Percentiles rank a stretch among this genome's conserved stretches.
Conservation (phyloP, 2,329 filamentous ascomycete species). For the Penicillium brevicompactum region DNA sequence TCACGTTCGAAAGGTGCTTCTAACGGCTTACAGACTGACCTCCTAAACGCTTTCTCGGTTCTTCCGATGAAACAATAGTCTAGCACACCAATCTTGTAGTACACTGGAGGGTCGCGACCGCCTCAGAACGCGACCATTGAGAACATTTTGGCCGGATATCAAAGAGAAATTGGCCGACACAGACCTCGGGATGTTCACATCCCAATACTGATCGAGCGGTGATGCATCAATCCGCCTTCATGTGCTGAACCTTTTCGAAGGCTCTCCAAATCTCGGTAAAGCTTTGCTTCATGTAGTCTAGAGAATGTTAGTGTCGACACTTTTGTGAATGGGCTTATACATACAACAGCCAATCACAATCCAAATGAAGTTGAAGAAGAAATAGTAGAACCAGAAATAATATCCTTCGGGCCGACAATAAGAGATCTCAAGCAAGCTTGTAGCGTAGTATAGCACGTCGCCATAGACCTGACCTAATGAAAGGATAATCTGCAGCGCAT, state of each 20-base stretch:
- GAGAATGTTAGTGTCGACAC: not conserved
- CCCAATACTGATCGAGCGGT: too few species aligned
- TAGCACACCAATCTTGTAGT: too few species aligned
- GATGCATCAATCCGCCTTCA: not conserved
- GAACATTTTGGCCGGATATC: too few species aligned
- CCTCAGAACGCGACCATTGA: too few species aligned
- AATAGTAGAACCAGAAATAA: conserved; percentile 61
- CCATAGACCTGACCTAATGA: conserved; percentile 60
- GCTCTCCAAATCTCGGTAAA: not conserved
- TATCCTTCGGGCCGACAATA: conserved; percentile 57
- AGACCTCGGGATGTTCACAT: too few species aligned
- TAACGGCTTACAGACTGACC: too few species aligned
- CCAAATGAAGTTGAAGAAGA: conserved; percentile 60
- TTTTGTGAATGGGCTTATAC: not conserved
- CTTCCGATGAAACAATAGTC: too few species aligned
- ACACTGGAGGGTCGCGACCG: too few species aligned
- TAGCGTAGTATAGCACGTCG: conserved; percentile 59
- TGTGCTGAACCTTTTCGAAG: not conserved
- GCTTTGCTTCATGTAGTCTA: not conserved
- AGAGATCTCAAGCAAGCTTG: conserved; percentile 53
- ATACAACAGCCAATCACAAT: conserved; percentile 52
- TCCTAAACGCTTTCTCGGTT: too few species aligned
- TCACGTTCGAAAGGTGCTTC: too few species aligned
- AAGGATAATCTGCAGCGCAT: conserved; percentile 55
- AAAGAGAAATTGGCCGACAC: too few species aligned